These are phyloP conservation scores for Botrytis hyacinthi DNA, from an alignment of 2,329 filamentous ascomycete genomes.

Conservation along the genomic window DNA sequence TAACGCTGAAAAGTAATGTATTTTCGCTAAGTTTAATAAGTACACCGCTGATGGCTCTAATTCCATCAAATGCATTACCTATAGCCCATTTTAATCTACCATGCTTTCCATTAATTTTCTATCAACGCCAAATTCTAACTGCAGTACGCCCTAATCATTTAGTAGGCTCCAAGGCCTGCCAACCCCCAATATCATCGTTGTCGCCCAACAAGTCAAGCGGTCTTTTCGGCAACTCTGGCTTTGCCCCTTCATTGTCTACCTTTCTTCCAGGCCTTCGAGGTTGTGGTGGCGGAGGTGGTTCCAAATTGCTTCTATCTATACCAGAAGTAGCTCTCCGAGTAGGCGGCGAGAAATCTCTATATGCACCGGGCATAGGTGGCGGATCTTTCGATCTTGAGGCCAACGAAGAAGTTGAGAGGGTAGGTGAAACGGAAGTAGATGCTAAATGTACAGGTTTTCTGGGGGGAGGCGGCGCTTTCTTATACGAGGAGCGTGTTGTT, in stretches of 20 bases:
- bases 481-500: constrained; percentile 32
- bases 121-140: background rate
- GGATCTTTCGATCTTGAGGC: constrained; percentile 21
- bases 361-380: constrained; percentile 10
- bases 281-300: constrained; percentile 33
- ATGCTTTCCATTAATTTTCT: background rate
- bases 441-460: constrained; percentile 38
- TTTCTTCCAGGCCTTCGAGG: constrained; percentile 27
- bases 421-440: constrained; percentile 24
- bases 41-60: background rate
- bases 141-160: constrained; percentile 1
- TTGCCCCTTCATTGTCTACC: constrained; percentile 27
- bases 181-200: constrained; percentile 31
- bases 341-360: constrained; percentile 32
- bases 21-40: background rate
- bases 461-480: constrained; percentile 36
- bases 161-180: constrained; percentile 35
- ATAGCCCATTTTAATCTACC: constrained; percentile 1
- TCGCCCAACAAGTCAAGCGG: constrained; percentile 34
- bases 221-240: constrained; percentile 34
- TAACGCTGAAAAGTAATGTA: background rate
- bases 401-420: constrained; percentile 26
- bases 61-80: background rate
- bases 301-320: constrained; percentile 19
- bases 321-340: constrained; percentile 28